A percentile compares a stretch with the other conserved stretches of the same genome.
Evolutionary conservation across 352 stramenopile genomes (phyloP).

Genomic region (Thraustochytrium sp.): DNA sequence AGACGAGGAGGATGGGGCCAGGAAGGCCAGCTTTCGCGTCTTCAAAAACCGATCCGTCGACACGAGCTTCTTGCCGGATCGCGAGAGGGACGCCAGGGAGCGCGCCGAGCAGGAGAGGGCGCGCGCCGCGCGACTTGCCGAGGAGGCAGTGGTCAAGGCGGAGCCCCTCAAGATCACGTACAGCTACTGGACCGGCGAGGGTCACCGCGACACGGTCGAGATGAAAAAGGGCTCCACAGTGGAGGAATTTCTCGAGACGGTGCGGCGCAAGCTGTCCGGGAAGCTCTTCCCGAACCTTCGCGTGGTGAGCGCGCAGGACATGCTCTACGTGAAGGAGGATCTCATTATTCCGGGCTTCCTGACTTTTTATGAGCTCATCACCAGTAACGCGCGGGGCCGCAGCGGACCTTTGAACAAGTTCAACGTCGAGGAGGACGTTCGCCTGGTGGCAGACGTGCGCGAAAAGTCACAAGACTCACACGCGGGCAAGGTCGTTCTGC

Average conservation of each 20-base stretch:
- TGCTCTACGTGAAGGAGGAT: conserved; percentile 82
- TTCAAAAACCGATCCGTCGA: conserved; percentile 84
- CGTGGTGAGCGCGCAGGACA: conserved; percentile 76
- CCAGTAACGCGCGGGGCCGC: conserved; percentile 92
- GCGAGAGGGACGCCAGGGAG: conserved; percentile 71
- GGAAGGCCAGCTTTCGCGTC: conserved; percentile 58
- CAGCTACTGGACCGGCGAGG: conserved; percentile 95
- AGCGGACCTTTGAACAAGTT: conserved; percentile 96
- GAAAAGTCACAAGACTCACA: conserved; percentile 97
- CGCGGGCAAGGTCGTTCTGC: conserved; percentile 93
- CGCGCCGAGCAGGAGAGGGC: conserved; percentile 57
- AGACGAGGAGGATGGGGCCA: conserved; percentile 50
- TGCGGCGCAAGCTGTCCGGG: conserved; percentile 65
- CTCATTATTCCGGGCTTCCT: conserved; percentile 67
- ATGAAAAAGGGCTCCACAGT: conserved; percentile 86
- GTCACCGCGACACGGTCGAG: conserved; percentile 82
- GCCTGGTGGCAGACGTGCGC: conserved; percentile 79
- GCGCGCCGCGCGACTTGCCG: conserved; percentile 59
- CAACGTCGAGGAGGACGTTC: conserved; percentile 86
- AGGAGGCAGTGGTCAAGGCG: conserved; percentile 88
- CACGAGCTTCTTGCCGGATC: conserved; percentile 89
- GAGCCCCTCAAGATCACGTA: conserved; percentile 90
- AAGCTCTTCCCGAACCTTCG: conserved; percentile 86
- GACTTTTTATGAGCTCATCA: conserved; percentile 98
- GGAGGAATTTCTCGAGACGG: conserved; percentile 65